Conservation (phyloP, 176 grass and related monocot genomes). For the Raddia guianensis region DNA sequence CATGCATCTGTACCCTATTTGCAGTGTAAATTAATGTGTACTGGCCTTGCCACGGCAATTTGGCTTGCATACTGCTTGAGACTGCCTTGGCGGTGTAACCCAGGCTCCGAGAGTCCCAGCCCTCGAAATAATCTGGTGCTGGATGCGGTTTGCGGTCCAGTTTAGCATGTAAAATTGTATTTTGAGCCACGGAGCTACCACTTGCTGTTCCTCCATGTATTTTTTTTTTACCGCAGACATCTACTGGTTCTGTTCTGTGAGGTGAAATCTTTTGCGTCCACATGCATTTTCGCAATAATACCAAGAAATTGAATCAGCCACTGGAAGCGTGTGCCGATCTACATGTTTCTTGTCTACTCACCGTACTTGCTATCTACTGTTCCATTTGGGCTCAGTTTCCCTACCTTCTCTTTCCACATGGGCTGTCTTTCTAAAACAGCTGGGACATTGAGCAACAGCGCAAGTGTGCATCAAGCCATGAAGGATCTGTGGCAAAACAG, state of each 20-base stretch:
- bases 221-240: not conserved
- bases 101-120: not conserved
- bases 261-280: not conserved
- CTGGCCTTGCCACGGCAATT: not conserved
- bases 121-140: slow-evolving; percentile 32
- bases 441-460: not conserved
- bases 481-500: not conserved
- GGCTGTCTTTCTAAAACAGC: not conserved
- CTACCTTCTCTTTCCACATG: not conserved
- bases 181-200: not conserved
- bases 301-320: not conserved
- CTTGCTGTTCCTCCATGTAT: not conserved
- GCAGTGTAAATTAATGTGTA: not conserved
- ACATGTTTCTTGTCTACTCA: not conserved
- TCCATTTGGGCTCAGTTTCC: not conserved
- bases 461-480: not conserved
- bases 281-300: not conserved
- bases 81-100: not conserved
- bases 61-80: slow-evolving; percentile 9
- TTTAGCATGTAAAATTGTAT: not conserved
- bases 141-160: not conserved
- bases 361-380: not conserved
- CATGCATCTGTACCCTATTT: not conserved
- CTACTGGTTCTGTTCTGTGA: not conserved
- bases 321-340: not conserved